A percentile compares a stretch with the other conserved stretches of the same genome.
phyloP scores from a whole-genome alignment of 2,329 filamentous ascomycete species.

The Colletotrichum sp. region DNA sequence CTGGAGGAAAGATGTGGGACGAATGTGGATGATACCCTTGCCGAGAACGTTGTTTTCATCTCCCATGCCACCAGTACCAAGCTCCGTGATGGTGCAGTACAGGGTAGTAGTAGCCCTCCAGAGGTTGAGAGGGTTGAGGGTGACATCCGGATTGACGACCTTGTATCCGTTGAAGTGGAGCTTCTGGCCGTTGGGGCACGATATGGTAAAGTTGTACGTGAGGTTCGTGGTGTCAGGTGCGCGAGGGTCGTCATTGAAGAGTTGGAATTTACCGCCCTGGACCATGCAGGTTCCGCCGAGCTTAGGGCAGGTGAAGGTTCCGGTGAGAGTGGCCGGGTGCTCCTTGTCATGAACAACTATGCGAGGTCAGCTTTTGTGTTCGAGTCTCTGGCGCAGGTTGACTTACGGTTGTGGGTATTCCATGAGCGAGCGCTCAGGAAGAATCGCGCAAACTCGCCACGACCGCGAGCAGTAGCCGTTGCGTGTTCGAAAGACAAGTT shows the following conservation, averaged over 20 bases:
- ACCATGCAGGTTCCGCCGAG: slow-evolving; percentile 65
- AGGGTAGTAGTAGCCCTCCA: slow-evolving; percentile 68
- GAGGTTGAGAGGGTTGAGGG: slow-evolving; percentile 59
- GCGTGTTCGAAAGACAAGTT: slow-evolving; percentile 57
- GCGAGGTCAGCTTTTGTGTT: slow-evolving; percentile 24
- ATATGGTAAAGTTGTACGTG: slow-evolving; percentile 67
- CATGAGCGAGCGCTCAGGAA: slow-evolving; percentile 63
- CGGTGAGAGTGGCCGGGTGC: slow-evolving; percentile 60
- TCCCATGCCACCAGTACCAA: slow-evolving; percentile 25
- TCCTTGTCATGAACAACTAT: slow-evolving; percentile 49
- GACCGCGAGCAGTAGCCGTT: slow-evolving; percentile 53
- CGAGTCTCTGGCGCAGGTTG: neutral
- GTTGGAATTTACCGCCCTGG: slow-evolving; percentile 58
- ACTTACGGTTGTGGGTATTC: slow-evolving; percentile 42
- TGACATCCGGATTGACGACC: slow-evolving; percentile 63
- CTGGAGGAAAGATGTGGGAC: slow-evolving; percentile 55
- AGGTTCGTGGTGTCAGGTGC: slow-evolving; percentile 63
- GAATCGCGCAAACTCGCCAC: slow-evolving; percentile 60
- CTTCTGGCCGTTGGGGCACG: slow-evolving; percentile 52
- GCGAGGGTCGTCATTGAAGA: slow-evolving; percentile 61
- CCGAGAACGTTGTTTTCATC: slow-evolving; percentile 52
- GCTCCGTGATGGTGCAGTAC: slow-evolving; percentile 62
- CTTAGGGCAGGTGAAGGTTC: slow-evolving; percentile 61
- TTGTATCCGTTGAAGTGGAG: slow-evolving; percentile 68
- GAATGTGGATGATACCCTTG: slow-evolving; percentile 63